These are phyloP conservation scores for Alternaria gansuensis DNA, from an alignment of 2,329 filamentous ascomycete genomes.

Conservation along the genomic window DNA sequence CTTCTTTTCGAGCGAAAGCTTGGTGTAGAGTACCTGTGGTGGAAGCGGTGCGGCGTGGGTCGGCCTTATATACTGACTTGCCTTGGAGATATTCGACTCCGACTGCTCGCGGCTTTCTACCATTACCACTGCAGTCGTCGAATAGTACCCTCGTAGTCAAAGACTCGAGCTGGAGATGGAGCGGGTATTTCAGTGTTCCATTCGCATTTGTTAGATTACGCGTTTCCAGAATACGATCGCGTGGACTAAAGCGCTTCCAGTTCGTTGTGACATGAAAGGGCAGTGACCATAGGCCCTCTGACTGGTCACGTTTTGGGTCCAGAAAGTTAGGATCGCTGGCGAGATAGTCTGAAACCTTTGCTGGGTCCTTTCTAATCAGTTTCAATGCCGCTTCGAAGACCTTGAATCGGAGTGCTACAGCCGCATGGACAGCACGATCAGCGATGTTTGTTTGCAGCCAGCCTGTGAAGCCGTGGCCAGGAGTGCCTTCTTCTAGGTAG, in stretches of 20 bases:
- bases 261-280: conserved; percentile 34
- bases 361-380: conserved; percentile 27
- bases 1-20: conserved; percentile 34
- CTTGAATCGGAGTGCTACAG: conserved; percentile 15
- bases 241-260: conserved; percentile 32
- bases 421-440: conserved; percentile 18
- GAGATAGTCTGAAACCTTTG: conserved; percentile 27
- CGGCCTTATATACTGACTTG: conserved; percentile 54
- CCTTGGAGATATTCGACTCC: conserved; percentile 57
- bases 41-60: conserved; percentile 48
- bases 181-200: conserved; percentile 26
- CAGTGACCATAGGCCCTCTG: conserved; percentile 52
- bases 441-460: conserved; percentile 33
- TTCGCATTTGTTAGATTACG: conserved; percentile 15
- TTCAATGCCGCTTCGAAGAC: conserved; percentile 27
- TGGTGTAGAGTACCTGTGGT: conserved; percentile 14
- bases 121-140: conserved; percentile 29
- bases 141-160: conserved; percentile 55
- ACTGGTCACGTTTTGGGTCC: conserved; percentile 35
- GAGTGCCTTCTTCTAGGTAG: conserved; percentile 26
- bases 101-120: conserved; percentile 47
- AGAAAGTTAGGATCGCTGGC: conserved; percentile 27
- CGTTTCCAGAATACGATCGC: conserved; percentile 27
- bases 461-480: conserved; percentile 32
- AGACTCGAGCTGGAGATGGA: conserved; percentile 46